Evolutionary conservation across 2,329 filamentous ascomycete species (phyloP), one percentile per base, ranked within the genome.

Genomic region (Hypoxylon sp.): DNA sequence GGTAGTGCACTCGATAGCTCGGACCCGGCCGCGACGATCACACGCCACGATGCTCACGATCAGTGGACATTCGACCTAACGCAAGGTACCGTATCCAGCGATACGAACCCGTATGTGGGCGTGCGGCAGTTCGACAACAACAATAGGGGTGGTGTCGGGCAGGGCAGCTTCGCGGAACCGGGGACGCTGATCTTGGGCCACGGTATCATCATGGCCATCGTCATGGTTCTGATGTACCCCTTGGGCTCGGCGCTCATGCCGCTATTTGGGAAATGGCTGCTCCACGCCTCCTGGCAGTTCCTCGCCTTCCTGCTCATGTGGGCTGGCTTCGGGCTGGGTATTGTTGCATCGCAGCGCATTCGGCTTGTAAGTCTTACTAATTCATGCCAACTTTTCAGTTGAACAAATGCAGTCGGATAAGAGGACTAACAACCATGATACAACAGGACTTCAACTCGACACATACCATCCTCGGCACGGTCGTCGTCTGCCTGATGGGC

Each of bases 221-320:
- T 86, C 17, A 88, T 90, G 69, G 82, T 86, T 2, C 73, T 86
- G 11, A 78, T 89, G 21, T 90, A 89, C 69, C 89, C 89, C 0
- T 70, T 90, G 2, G 89, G 88, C 4, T 83, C 89, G 7, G 79
- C 88, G 2, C 75, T 89, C 43, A 90, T 91, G 84, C 86, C 88
- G 2, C 67, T 90, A 2, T 67, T 89, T 5, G 84, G 86, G 48
- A 86, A 82, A 50, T 90, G 85, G 85, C 75, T 84, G 57, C 70
- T 88, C n/a, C 89, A 91, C 73, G 86, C 82, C 5, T 78, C 78
- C 9, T 84, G 86, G 78, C 89, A 91, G 76, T 71, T 81, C 1
- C 60, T 89, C 13, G 80, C 82, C 46, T 86, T 89, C 74, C 63
- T 86, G 14, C 78, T 83, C 41, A 88, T 90, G 84, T 89, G 89